These are phyloP conservation scores for Thielaviopsis euricoi DNA, from an alignment of 2,329 filamentous ascomycete genomes.

Conservation along the genomic window DNA sequence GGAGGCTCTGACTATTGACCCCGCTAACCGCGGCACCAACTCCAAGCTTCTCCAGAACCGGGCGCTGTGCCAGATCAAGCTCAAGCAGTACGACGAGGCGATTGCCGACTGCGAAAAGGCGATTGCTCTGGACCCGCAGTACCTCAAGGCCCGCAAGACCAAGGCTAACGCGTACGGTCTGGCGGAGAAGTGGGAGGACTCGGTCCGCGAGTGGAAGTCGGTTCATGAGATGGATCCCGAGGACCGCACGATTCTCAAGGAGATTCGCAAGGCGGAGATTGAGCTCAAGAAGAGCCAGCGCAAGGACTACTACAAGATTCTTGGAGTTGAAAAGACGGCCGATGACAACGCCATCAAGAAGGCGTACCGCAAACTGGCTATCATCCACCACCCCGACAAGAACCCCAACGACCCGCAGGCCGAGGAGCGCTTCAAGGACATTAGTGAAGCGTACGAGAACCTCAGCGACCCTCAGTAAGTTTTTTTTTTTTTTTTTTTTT, in stretches of 20 bases:
- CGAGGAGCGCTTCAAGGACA: constrained; percentile 90
- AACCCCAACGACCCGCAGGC: constrained; percentile 75
- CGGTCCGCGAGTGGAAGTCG: constrained; percentile 73
- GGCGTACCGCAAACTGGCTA: constrained; percentile 88
- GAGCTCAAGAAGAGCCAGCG: constrained; percentile 95
- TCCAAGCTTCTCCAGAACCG: constrained; percentile 90
- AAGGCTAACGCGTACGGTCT: constrained; percentile 80
- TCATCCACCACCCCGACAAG: constrained; percentile 93
- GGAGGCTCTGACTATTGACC: constrained; percentile 69
- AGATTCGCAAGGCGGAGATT: constrained; percentile 77
- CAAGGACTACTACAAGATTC: constrained; percentile 98
- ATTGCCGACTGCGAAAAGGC: constrained; percentile 77
- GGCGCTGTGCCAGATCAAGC: constrained; percentile 65
- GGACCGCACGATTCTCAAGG: constrained; percentile 65
- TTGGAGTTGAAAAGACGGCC: constrained; percentile 74
- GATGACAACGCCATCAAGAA: constrained; percentile 80
- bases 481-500: constrained; percentile 17
- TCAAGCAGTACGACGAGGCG: constrained; percentile 70
- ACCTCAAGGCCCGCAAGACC: constrained; percentile 83
- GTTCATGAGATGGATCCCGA: constrained; percentile 69
- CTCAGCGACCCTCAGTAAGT: constrained; percentile 84
- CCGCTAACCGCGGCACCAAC: constrained; percentile 78
- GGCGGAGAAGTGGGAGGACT: constrained; percentile 81
- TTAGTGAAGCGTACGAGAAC: constrained; percentile 92
- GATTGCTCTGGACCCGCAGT: constrained; percentile 64